A percentile compares a stretch with the other conserved stretches of the same genome.
phyloP scores from a whole-genome alignment of 495 filamentous ascomycete species.

The Hamigera avellanea region DNA sequence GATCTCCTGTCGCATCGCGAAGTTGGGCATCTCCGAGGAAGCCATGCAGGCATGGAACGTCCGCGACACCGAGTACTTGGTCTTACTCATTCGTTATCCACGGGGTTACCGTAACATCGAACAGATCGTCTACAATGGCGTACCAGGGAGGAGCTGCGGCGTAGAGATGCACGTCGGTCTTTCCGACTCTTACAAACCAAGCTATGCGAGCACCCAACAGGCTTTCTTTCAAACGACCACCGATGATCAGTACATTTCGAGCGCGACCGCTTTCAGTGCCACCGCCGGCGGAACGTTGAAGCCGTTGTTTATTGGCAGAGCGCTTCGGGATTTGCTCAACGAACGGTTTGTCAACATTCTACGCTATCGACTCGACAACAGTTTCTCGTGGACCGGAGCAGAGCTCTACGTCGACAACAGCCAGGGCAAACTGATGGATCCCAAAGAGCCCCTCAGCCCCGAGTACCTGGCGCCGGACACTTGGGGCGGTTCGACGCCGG shows the following conservation, averaged over 20 bases:
- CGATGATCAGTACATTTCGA: slow-evolving; percentile 8
- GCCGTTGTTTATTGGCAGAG: slow-evolving; percentile 57
- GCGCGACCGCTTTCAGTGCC: neutral
- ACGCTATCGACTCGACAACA: slow-evolving; percentile 40
- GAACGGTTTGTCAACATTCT: slow-evolving; percentile 53
- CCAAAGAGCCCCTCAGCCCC: slow-evolving; percentile 1
- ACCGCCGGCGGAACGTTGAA: no score
- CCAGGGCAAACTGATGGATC: slow-evolving; percentile 17
- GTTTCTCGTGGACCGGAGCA: slow-evolving; percentile 59
- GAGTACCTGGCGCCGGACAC: slow-evolving; percentile 12
- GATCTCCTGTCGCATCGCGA: slow-evolving; percentile 46
- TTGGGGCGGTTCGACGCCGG: slow-evolving; percentile 14
- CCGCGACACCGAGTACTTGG: slow-evolving; percentile 52
- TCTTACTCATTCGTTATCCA: slow-evolving; percentile 62
- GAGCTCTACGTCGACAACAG: slow-evolving; percentile 44
- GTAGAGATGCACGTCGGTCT: slow-evolving; percentile 35
- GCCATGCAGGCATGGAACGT: slow-evolving; percentile 71
- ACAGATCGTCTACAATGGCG: slow-evolving; percentile 21
- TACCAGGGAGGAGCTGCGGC: neutral
- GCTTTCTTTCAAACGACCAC: no score
- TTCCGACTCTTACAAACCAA: slow-evolving; percentile 38
- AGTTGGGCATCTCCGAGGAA: slow-evolving; percentile 67
- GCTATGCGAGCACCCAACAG: slow-evolving; percentile 23
- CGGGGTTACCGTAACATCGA: slow-evolving; percentile 45
- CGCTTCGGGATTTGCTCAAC: slow-evolving; percentile 60